A percentile compares a stretch with the other conserved stretches of the same genome.
Evolutionary conservation across 228 moss, liverwort and hornwort species (phyloP).

Genomic region (Sphagnum magellanicum): DNA sequence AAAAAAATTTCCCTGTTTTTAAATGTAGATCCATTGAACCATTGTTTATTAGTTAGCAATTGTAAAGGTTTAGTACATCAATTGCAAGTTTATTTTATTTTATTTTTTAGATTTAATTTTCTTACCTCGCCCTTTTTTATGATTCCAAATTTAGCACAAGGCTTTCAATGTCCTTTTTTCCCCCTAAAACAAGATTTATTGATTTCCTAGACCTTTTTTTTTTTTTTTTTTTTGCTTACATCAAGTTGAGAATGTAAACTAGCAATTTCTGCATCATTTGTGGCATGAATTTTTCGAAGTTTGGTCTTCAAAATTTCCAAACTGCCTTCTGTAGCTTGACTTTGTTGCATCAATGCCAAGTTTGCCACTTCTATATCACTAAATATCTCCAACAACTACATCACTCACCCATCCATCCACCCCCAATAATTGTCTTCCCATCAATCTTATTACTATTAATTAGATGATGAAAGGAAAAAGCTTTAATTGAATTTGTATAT

Average conservation of each 20-base stretch:
- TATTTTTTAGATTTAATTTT: too few species aligned
- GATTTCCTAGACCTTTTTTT: too few species aligned
- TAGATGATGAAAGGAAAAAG: neutral
- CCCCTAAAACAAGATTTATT: too few species aligned
- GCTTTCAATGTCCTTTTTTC: too few species aligned
- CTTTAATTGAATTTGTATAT: neutral
- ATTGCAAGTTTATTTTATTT: too few species aligned
- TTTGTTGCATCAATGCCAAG: slow-evolving; percentile 80
- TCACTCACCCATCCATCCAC: neutral
- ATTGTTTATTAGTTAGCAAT: too few species aligned
- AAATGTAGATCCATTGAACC: neutral
- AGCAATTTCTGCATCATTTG: slow-evolving; percentile 51
- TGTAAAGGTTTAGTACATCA: too few species aligned
- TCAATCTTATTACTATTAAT: neutral
- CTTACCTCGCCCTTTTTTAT: too few species aligned
- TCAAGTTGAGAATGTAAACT: slow-evolving; percentile 51
- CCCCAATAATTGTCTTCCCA: neutral
- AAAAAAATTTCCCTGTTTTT: neutral
- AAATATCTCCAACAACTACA: slow-evolving; percentile 77
- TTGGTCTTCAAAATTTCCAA: slow-evolving; percentile 71
- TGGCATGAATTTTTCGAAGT: slow-evolving; percentile 40
- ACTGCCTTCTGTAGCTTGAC: slow-evolving; percentile 75
- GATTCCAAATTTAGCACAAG: too few species aligned
- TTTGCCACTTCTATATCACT: slow-evolving; percentile 75
- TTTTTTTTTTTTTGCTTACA: slow-evolving; percentile 11